phyloP scores from a whole-genome alignment of 192 early-diverging fungal genomes.

The Backusella mclennaniae region DNA sequence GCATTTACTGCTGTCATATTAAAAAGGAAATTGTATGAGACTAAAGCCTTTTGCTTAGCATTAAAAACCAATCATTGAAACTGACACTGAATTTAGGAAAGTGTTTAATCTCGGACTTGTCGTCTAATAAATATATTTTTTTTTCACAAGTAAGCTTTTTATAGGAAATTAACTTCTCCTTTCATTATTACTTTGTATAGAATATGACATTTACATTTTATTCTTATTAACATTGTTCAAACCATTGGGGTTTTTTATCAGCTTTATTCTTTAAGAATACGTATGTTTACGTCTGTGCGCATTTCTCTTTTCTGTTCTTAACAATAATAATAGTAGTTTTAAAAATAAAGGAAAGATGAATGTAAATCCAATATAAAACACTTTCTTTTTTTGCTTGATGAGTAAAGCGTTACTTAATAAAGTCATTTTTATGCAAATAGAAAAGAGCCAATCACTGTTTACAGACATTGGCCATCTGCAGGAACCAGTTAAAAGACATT shows the following conservation, averaged over 20 bases:
- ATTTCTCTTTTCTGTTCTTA: too few species aligned
- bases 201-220: neutral
- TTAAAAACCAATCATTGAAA: neutral
- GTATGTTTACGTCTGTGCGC: too few species aligned
- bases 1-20: neutral
- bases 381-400: neutral
- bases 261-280: neutral
- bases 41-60: neutral
- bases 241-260: neutral
- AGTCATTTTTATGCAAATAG: conserved; percentile 8
- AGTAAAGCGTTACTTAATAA: neutral
- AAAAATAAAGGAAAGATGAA: neutral
- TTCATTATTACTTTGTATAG: neutral
- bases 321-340: neutral
- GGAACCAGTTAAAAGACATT: neutral
- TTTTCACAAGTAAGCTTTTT: neutral
- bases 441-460: conserved; percentile 5
- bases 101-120: neutral
- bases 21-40: neutral
- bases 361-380: neutral
- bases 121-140: neutral
- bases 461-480: conserved; percentile 7
- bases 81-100: neutral
- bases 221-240: neutral
- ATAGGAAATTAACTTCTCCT: neutral